Base-by-base conservation (phyloP, 306 rosid genomes). In the Vigna nakashimae region DNA sequence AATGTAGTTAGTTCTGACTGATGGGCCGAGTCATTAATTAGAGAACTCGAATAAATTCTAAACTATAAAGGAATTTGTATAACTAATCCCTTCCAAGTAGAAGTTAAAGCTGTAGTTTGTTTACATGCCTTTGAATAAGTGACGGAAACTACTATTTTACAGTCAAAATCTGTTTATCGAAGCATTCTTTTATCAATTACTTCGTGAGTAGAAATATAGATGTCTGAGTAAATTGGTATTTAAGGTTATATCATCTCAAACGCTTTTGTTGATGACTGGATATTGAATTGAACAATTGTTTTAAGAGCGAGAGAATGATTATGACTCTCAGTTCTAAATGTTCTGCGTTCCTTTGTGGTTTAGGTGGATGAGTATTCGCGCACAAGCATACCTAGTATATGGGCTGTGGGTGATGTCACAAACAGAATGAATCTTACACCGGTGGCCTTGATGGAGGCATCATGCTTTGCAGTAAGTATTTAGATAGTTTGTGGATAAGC, bases 391-490 rank as follows among this genome's bases (percentile, higher is more conserved):
- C 90, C 97, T 66, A 95, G 89, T 84, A 87, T 95, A 79, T 95
- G 98, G 96, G 98, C 97, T 80, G 91, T 95, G 55, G 98, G 98
- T 71, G 98, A 95, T 86, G 97, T 92, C 77, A 92, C 98, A 76
- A 88, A 95, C 65, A 89, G 98, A 51, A 71, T 84, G 72, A 95
- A 92, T 84, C 98, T 95, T 59, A 95, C 98, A 20, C 98, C 98
- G 0, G 98, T 95, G 82, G 98, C 98, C 82, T 80, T 92, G 76
- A 86, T 92, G 98, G 98, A 95, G 85, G 96, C 93, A 79, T 84
- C 92, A 14, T 84, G 68, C 82, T 91, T 95, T 80, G 96, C 95
- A 38, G 98, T 95, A 88, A 74, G 98, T 84, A 49, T 81, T 78
- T 42, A 50, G n/a, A 65, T 50, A 55, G 43, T 53, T 42, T 71